Evolutionary conservation across 768 basidiomycete species (phyloP).

Genomic region (Leccinum aurantiacum): DNA sequence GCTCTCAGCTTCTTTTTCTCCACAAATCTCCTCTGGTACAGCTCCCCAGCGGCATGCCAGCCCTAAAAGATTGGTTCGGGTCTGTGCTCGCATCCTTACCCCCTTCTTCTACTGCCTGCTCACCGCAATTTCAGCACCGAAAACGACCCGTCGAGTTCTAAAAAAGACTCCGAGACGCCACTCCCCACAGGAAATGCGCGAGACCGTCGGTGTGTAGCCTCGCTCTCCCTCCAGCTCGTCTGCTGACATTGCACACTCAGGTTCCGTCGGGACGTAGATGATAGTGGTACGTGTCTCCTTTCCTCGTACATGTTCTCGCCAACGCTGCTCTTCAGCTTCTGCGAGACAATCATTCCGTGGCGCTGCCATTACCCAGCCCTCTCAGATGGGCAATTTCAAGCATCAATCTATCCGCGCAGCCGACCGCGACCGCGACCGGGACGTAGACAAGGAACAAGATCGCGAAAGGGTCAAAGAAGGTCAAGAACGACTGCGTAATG

Average conservation of each 20-base stretch:
- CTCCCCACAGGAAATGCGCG: constrained; percentile 50
- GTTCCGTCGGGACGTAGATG: constrained; percentile 76
- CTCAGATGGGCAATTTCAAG: constrained; percentile 93
- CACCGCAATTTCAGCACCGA: constrained; percentile 44
- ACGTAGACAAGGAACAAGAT: constrained; percentile 49
- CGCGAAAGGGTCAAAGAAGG: constrained; percentile 73
- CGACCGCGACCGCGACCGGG: constrained; percentile 54
- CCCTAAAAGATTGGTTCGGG: constrained; percentile 89
- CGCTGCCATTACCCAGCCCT: constrained; percentile 64
- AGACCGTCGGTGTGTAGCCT: constrained; percentile 60
- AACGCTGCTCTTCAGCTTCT: constrained; percentile 42
- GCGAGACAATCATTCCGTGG: constrained; percentile 70
- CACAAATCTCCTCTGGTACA: constrained; percentile 75
- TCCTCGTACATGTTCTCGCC: constrained; percentile 3
- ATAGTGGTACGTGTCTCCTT: constrained; percentile 51
- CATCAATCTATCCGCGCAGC: constrained; percentile 76
- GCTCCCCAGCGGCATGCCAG: constrained; percentile 73
- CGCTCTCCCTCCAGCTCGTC: background rate
- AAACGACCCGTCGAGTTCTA: constrained; percentile 40
- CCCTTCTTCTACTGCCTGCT: constrained; percentile 6
- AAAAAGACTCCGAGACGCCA: constrained; percentile 64
- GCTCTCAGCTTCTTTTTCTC: constrained; percentile 64
- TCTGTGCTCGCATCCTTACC: constrained; percentile 38
- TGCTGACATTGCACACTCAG: constrained; percentile 38
- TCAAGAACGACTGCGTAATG: constrained; percentile 75